Percentiles rank a stretch among this genome's conserved stretches.
phyloP scores from a whole-genome alignment of 768 basidiomycete genomes.

The Trametes cingulata region DNA sequence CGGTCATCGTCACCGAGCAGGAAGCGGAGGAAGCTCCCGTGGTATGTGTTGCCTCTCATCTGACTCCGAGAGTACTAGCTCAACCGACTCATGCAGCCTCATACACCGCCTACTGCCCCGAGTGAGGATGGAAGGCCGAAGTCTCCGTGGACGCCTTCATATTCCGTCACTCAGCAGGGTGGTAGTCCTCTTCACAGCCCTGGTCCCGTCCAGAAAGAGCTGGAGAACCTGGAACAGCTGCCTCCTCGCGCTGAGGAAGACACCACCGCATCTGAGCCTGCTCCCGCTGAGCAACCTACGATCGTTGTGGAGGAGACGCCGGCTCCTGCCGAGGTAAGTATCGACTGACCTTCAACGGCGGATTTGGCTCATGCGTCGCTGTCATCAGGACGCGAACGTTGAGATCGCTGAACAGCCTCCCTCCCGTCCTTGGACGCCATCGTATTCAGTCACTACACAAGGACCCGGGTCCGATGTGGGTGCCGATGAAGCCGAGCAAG shows the following conservation, averaged over 20 bases:
- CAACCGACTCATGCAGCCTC: not conserved
- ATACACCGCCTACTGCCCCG: constrained; percentile 3
- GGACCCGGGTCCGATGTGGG: constrained; percentile 29
- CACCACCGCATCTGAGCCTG: not conserved
- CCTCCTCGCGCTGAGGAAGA: constrained; percentile 11
- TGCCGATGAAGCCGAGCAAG: constrained; percentile 2
- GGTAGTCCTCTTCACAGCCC: constrained; percentile 24
- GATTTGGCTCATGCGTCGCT: not conserved
- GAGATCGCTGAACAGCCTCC: constrained; percentile 22
- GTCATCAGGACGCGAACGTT: not conserved
- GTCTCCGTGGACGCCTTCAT: constrained; percentile 38
- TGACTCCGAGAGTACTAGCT: not conserved
- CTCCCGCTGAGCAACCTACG: constrained; percentile 8
- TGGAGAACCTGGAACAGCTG: constrained; percentile 21
- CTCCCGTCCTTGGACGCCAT: constrained; percentile 40
- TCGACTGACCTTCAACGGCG: not conserved
- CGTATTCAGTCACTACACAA: constrained; percentile 39
- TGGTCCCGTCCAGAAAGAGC: constrained; percentile 17
- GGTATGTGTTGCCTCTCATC: not conserved
- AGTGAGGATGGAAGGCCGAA: constrained; percentile 18
- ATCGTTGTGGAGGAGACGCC: constrained; percentile 13
- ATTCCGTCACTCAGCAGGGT: constrained; percentile 34
- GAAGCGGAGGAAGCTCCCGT: not conserved
- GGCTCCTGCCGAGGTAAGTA: constrained; percentile 14
- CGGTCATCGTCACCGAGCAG: constrained; percentile 12